phyloP scores from a whole-genome alignment of 1,284 basidiomycete genomes.

The Rhodotorula sp. region DNA sequence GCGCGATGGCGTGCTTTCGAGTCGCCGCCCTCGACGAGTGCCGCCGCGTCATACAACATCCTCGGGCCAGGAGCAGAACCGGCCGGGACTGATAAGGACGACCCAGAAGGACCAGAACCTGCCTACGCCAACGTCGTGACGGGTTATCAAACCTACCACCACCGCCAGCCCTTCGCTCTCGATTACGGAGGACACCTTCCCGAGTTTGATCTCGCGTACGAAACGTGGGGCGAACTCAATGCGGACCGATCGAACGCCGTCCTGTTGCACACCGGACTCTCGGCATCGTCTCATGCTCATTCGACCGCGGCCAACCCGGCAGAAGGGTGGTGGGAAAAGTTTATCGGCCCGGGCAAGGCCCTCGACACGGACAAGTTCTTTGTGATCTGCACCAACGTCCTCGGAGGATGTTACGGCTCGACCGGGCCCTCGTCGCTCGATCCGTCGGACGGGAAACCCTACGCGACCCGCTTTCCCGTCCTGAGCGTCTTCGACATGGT shows the following conservation, averaged over 20 bases:
- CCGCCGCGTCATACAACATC: constrained; percentile 18
- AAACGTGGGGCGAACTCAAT: constrained; percentile 92
- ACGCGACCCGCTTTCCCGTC: constrained; percentile 88
- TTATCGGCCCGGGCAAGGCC: constrained; percentile 90
- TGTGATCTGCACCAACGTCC: constrained; percentile 93
- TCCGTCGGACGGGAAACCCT: constrained; percentile 65
- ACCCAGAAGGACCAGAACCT: constrained; percentile 50
- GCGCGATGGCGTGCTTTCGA: constrained; percentile 3
- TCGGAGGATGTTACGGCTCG: constrained; percentile 95
- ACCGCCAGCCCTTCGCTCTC: constrained; percentile 62
- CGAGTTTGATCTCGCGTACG: constrained; percentile 85
- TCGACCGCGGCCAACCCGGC: constrained; percentile 73
- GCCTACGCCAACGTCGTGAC: constrained; percentile 52
- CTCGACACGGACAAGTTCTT: constrained; percentile 92
- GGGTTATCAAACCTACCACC: constrained; percentile 50
- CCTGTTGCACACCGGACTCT: constrained; percentile 93
- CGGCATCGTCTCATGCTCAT: constrained; percentile 92
- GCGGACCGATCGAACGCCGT: constrained; percentile 79
- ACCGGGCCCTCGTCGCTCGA: constrained; percentile 86
- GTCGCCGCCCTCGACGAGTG: constrained; percentile 10
- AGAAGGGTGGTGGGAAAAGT: constrained; percentile 97
- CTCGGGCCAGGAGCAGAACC: constrained; percentile 14
- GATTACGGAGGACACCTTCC: constrained; percentile 71
- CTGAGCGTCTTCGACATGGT: constrained; percentile 95
- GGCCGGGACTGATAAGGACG: constrained; percentile 10